phyloP scores from a whole-genome alignment of 768 basidiomycete species.

The Mycena venus region DNA sequence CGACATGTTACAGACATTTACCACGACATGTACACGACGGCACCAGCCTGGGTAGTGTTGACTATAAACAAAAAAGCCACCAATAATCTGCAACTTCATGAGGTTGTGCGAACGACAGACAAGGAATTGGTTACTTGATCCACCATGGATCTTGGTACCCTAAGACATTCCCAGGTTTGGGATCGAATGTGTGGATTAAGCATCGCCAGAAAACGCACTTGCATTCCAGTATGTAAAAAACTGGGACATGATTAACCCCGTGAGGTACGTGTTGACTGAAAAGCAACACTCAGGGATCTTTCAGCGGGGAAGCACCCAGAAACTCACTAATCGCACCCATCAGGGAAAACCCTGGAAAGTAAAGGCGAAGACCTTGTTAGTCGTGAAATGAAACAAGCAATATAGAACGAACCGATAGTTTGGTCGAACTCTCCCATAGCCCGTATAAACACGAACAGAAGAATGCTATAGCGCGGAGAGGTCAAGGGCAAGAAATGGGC shows the following conservation, averaged over 20 bases:
- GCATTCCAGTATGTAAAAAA: slow-evolving; percentile 14
- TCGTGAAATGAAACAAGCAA: no score
- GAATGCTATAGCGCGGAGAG: background rate
- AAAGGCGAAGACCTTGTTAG: background rate
- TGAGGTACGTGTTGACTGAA: background rate
- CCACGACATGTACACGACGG: no score
- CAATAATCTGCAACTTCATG: no score
- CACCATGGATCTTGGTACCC: no score
- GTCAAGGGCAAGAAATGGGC: no score
- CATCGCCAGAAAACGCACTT: background rate
- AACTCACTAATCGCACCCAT: background rate
- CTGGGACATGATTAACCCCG: background rate
- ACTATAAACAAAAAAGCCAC: no score
- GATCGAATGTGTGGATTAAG: background rate
- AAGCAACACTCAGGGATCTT: background rate
- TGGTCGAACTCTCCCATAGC: background rate
- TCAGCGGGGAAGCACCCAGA: background rate
- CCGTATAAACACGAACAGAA: background rate
- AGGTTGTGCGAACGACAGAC: background rate
- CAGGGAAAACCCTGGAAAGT: background rate
- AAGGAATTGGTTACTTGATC: background rate
- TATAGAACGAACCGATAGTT: background rate
- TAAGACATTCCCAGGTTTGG: background rate
- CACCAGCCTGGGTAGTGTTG: no score
- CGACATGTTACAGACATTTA: background rate